Evolutionary conservation across 495 filamentous ascomycete species (phyloP), one percentile per base, ranked within the genome.

Genomic region (Aspergillus kassunensis): DNA sequence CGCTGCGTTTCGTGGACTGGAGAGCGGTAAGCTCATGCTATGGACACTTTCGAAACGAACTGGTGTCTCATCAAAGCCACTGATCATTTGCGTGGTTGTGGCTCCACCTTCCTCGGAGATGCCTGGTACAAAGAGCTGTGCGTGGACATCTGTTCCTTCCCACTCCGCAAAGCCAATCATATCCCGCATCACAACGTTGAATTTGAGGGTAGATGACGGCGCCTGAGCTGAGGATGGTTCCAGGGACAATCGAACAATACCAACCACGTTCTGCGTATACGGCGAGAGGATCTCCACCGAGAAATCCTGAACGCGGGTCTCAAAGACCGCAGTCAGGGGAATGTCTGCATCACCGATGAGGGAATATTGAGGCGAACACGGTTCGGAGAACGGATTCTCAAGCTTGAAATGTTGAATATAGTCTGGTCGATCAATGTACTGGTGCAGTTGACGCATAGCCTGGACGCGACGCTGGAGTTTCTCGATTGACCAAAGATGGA

Each of bases 121-220:
- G 24, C 91, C 89, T 13, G 93, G 91, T 44, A 99, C 83, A 61
- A 95, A 97, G 20, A 99, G 80, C 70, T 97, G 95, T 2, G 91
- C 91, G 69, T 99, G 93, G 45, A 97, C 91, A 56, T 95, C 85
- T 8, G 90, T 93, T 4, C 93, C 93, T 71, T 99, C 93, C 55
- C 91, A 84, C 70, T 99, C 93, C 1, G 93, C 89, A 59, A 99
- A 97, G 5, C 93, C 93, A 36, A 92, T 70, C 83, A 99, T 85
- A 59, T 97, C 90, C 62, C 93, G 91, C 91, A 99, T 96, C 43
- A 96, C 91, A 20, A 97, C 90, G 59, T 97, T 99, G 72, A 97
- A 99, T 64, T 97, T 97, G 49, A 99, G 72, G 21, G 88, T 97
- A 44, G 88, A 90, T 8, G 89, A 87, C 23, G 92, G 93, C 20